Base-by-base conservation (phyloP, 2,329 filamentous ascomycete genomes). In the Aspergillus sp. region DNA sequence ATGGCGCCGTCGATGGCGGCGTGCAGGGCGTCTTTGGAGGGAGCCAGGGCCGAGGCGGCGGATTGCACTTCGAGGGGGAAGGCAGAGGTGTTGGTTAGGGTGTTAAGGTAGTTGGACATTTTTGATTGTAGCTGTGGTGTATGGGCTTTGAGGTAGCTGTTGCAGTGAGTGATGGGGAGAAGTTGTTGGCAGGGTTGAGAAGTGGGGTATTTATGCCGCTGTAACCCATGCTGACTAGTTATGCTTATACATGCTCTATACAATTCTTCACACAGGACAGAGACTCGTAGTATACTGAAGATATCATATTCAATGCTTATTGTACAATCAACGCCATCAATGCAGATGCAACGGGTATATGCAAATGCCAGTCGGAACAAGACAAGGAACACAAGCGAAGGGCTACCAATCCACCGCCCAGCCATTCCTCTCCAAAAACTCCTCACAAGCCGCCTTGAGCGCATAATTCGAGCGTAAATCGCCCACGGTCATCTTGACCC, bases 391-490 rank as follows among this genome's bases (percentile, higher is more conserved):
- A 5, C n/a, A 12, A 30, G 19, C 19, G 19, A 19, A 19, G 19
- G 19, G 44, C 61, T 56, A 94, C 85, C 86, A 97, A 64, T 96
- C 90, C 35, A 86, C 89, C 1, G 89, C 88, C 87, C 93, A 95
- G 7, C 88, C 90, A 58, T 95, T 96, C 56, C 86, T 74, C 29
- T 86, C 78, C 48, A 96, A 71, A 58, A 94, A 97, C 55, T 93
- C 86, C 41, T 86, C 82, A 61, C 88, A 94, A 0, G 88, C 91
- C 45, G 86, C 79, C 64, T 83, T 88, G 48, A 97, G 73, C 1
- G 79, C 85, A 40, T 94, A 75, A 63, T 97, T 97, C 0, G 88
- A 85, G 38, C 89, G 76, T 45, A 97, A 66, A 40, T 96, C 88
- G 1, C 74, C 70, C 1, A 80, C 73, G 0, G 69, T 69, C 42